phyloP scores from a whole-genome alignment of 164 flowering plant species.

The Tinospora cordifolia region DNA sequence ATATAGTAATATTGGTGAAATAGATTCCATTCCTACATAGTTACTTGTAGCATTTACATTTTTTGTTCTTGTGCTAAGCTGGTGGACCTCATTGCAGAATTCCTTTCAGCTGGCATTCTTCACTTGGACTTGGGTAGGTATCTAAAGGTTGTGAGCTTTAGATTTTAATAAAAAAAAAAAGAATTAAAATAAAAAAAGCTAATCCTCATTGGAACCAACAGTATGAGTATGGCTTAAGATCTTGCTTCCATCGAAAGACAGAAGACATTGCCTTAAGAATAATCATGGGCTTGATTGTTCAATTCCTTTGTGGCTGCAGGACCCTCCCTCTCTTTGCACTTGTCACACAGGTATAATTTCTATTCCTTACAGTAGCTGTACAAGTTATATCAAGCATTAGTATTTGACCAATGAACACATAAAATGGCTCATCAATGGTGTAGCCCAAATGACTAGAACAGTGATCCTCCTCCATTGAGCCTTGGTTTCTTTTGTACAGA shows the following conservation, averaged over 20 bases:
- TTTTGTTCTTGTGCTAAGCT: not conserved
- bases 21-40: not conserved
- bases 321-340: conserved; percentile 64
- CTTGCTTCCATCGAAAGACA: conserved; percentile 48
- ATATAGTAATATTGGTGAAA: too few relatives aligned
- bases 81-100: conserved; percentile 39
- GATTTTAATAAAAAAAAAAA: too few relatives aligned
- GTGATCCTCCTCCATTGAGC: not conserved
- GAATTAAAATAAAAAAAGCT: conserved; percentile 3
- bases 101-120: conserved; percentile 71
- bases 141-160: conserved; percentile 3
- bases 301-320: conserved; percentile 59
- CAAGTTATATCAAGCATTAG: not conserved
- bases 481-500: conserved; percentile 29
- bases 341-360: conserved; percentile 50
- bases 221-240: conserved; percentile 50
- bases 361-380: not conserved
- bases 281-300: conserved; percentile 44
- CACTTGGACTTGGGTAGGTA: conserved; percentile 62
- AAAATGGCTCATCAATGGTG: not conserved
- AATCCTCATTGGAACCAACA: conserved; percentile 21
- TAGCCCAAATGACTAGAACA: not conserved
- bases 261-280: conserved; percentile 44
- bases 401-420: not conserved
- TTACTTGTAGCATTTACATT: not conserved